Conservation (phyloP, 1,284 basidiomycete species). For the Ceratobasidium sp. region DNA sequence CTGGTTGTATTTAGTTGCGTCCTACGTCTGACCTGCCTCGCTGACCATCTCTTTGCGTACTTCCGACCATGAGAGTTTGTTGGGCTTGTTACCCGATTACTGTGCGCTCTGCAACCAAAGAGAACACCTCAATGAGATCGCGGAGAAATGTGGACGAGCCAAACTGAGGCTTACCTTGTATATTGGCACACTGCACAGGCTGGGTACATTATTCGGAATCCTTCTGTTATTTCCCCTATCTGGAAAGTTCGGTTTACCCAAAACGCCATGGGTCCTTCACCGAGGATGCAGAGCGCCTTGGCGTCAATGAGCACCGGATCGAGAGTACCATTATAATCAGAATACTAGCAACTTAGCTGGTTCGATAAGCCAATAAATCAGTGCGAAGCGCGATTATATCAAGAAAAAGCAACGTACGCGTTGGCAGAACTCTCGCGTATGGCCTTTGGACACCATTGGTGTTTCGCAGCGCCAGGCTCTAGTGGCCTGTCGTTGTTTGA, state of each 20-base stretch:
- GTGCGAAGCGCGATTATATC: too few relatives aligned
- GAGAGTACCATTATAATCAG: slow-evolving; percentile 95
- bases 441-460: slow-evolving; percentile 97
- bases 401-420: slow-evolving; percentile 73
- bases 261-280: slow-evolving; percentile 83
- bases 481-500: slow-evolving; percentile 96
- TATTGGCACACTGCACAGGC: slow-evolving; percentile 95
- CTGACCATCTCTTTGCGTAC: too few relatives aligned
- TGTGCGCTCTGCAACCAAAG: too few relatives aligned
- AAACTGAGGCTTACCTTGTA: too few relatives aligned
- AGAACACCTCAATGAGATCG: too few relatives aligned
- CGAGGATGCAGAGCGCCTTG: slow-evolving; percentile 87
- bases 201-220: slow-evolving; percentile 97
- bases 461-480: slow-evolving; percentile 98
- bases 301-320: slow-evolving; percentile 98
- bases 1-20: too few relatives aligned
- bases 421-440: slow-evolving; percentile 99
- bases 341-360: slow-evolving; percentile 78
- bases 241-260: slow-evolving; percentile 94
- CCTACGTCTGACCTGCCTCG: too few relatives aligned
- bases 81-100: too few relatives aligned
- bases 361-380: too few relatives aligned
- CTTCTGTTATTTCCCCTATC: slow-evolving; percentile 98
- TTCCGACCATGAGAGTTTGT: too few relatives aligned
- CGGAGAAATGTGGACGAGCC: too few relatives aligned